Evolutionary conservation across 2,329 filamentous ascomycete genomes (phyloP).

Genomic region (Coniella lustricola): DNA sequence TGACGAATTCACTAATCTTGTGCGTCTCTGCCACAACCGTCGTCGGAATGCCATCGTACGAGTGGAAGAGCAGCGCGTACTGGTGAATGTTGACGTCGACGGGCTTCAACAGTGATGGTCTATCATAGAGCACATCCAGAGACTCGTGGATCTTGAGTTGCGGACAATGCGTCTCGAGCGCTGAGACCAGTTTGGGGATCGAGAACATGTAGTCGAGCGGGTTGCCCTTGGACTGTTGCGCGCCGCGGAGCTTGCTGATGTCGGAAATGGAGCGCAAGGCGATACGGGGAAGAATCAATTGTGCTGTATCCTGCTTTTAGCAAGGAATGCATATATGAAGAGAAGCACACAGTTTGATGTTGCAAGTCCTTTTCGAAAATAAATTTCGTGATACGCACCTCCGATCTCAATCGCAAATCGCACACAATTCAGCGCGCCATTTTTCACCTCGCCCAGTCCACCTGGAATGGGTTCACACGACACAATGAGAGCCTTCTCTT

Average conservation of each 20-base stretch:
- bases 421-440: slow-evolving; percentile 38
- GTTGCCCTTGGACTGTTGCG: slow-evolving; percentile 23
- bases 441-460: slow-evolving; percentile 37
- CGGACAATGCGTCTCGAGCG: slow-evolving; percentile 27
- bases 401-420: slow-evolving; percentile 41
- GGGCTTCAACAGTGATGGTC: slow-evolving; percentile 23
- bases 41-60: slow-evolving; percentile 14
- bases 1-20: slow-evolving; percentile 20
- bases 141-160: slow-evolving; percentile 29
- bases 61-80: slow-evolving; percentile 17
- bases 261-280: slow-evolving; percentile 26
- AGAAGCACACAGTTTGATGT: neutral
- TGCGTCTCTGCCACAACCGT: slow-evolving; percentile 21
- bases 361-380: neutral
- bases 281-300: slow-evolving; percentile 32
- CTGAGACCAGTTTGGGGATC: slow-evolving; percentile 23
- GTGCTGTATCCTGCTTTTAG: slow-evolving; percentile 22
- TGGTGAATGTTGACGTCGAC: slow-evolving; percentile 20
- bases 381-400: slow-evolving; percentile 26
- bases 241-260: slow-evolving; percentile 20
- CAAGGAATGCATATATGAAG: slow-evolving; percentile 13
- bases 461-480: slow-evolving; percentile 36
- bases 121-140: slow-evolving; percentile 28
- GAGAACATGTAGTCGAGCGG: slow-evolving; percentile 30
- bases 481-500: slow-evolving; percentile 29